Evolutionary conservation across 306 rosid genomes (phyloP), one percentile per base, ranked within the genome.

Genomic region (Vigna unguiculata): DNA sequence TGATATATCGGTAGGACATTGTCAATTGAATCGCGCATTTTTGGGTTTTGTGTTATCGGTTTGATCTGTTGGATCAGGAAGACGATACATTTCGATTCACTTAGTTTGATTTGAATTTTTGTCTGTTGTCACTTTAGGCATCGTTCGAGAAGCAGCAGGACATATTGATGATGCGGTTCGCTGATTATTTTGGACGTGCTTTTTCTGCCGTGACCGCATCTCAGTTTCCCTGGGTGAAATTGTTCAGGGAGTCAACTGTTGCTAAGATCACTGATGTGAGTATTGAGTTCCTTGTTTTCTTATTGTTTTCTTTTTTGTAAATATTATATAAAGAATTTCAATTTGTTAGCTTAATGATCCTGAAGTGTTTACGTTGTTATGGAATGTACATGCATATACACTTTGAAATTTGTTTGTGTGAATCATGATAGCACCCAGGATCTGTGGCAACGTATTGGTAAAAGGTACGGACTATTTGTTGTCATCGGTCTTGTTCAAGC

Each of bases 161-260:
- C 0, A 82, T 95, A 61, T 89, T 83, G 85, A 77, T 95, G 88
- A 90, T 95, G 96, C 88, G 91, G 43, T 92, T 95, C 61, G 96
- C 97, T 3, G 97, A 95, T 84, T 92, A 89, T 57, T 92, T 90
- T 71, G 96, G 92, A 43, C 91, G 91, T 53, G 92, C 97, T 47
- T 95, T 95, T 76, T 80, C 93, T 60, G 85, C 86, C 10, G 98
- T 95, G 81, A 80, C 75, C 74, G 86, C 91, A 13, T 77, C 98
- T 61, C 97, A 95, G 82, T 95, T 95, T 89, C 97, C 98, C 5
- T 95, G 98, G 98, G 77, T 92, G 84, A 92, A 92, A 83, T 47
- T 85, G 85, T 81, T 95, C 72, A 83, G 89, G 84, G 98, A 95
- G 75, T 89, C 96, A 55, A 16, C 92, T 8, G 91, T 95, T 71